phyloP scores from a whole-genome alignment of 768 basidiomycete genomes.

The Saitozyma sp. region DNA sequence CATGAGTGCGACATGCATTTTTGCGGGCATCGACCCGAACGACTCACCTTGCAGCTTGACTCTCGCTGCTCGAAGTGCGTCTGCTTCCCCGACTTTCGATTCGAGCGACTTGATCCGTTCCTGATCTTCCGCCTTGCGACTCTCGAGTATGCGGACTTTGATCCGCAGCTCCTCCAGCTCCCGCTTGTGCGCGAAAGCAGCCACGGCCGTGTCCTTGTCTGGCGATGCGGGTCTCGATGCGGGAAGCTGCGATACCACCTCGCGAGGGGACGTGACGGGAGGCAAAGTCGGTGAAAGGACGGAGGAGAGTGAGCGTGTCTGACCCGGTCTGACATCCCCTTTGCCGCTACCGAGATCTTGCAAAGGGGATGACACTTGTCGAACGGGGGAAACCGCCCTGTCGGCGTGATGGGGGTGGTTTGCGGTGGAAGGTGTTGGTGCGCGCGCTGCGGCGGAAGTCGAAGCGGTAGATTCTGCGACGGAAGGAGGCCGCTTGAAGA shows the following conservation, averaged over 20 bases:
- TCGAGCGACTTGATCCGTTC: slow-evolving; percentile 82
- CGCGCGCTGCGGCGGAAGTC: background rate
- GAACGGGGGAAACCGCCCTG: too few species aligned
- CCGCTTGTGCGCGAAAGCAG: slow-evolving; percentile 33
- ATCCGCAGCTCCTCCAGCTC: slow-evolving; percentile 70
- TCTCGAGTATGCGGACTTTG: slow-evolving; percentile 80
- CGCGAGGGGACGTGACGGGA: too few species aligned
- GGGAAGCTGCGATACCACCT: too few species aligned
- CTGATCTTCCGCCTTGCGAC: slow-evolving; percentile 80
- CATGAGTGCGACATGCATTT: background rate
- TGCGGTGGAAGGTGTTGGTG: background rate
- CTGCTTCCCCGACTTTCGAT: slow-evolving; percentile 76
- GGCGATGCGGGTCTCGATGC: too few species aligned
- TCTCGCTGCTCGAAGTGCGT: slow-evolving; percentile 76
- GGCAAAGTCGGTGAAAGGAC: background rate
- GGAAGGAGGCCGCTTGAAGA: slow-evolving; percentile 27
- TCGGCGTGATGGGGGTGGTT: too few species aligned
- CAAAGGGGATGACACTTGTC: too few species aligned
- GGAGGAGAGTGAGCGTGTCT: slow-evolving; percentile 11
- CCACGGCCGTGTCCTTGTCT: background rate
- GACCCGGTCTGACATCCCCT: background rate
- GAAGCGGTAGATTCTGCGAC: slow-evolving; percentile 30
- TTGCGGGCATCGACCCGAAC: background rate
- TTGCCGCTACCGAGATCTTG: too few species aligned
- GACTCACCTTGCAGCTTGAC: slow-evolving; percentile 72